Conservation (phyloP, 306 rosid species). For the Luffa aegyptiaca region DNA sequence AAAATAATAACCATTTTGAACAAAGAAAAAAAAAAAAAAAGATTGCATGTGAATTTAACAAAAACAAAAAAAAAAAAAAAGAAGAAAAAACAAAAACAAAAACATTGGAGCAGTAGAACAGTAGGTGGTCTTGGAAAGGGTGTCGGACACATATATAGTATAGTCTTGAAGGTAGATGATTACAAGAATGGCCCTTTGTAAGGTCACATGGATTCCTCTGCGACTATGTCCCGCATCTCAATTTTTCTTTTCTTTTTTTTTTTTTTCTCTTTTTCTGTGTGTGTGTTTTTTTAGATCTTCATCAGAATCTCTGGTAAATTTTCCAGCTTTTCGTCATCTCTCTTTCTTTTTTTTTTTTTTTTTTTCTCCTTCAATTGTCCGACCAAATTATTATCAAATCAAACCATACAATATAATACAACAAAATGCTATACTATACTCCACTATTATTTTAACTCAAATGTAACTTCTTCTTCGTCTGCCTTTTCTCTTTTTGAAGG, state of each 20-base stretch:
- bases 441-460: not conserved
- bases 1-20: not conserved
- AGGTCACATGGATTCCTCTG: constrained; percentile 91
- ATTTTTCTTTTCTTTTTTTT: not conserved
- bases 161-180: constrained; percentile 29
- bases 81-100: not conserved
- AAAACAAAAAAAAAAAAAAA: not conserved
- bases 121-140: constrained; percentile 30
- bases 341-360: constrained; percentile 17
- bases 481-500: not conserved
- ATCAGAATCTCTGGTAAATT: constrained; percentile 37
- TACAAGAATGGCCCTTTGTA: constrained; percentile 38
- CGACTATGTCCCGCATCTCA: constrained; percentile 31
- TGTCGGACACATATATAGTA: constrained; percentile 6
- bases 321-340: constrained; percentile 44
- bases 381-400: constrained; percentile 55
- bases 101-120: not conserved
- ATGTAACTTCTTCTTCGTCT: not conserved
- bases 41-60: too few relatives aligned
- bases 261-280: not conserved
- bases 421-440: not conserved
- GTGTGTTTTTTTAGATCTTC: constrained; percentile 30
- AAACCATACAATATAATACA: constrained; percentile 9
- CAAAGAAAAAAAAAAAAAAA: not conserved
- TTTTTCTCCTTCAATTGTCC: constrained; percentile 30